Base-by-base conservation (phyloP, 257 asterid genomes). In the Paraleonurus japonicus region DNA sequence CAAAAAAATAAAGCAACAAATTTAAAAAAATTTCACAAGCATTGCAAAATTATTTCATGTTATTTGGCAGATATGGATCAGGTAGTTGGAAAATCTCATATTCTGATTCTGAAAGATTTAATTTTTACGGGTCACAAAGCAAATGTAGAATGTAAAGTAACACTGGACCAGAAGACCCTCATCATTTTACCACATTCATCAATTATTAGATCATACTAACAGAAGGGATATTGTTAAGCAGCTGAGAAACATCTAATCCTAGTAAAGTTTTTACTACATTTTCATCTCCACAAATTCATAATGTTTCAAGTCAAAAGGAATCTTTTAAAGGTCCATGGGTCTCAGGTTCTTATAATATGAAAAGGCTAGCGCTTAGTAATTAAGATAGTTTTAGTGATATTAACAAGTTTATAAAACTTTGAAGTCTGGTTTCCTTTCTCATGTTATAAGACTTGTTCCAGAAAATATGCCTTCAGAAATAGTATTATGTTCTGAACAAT, bases 401-500 rank as follows among this genome's bases (percentile, higher is more conserved):
- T 43, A 43, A 43, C 51, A 13, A 13, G 51, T 43, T 43, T 4
- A 43, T 2, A 13, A 13, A 13, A 41, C 48, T 41, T 41, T 32
- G 37, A 39, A 22, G 37, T 16, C 55, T 41, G 22, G 51, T 51
- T n/a, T n/a, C 68, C 50, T 20, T 41, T 27, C 20, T 60, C 75
- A 63, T 24, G 45, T 23, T 61, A 59, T 23, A 24, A 43, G 8
- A 12, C 41, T 59, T 28, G 60, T 17, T 53, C 27, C 26, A 53
- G 22, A 1, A 64, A 28, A 39, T 17, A 22, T 35, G 54, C 16
- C 39, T 32, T 16, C 20, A 61, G 59, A 60, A 61, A n/a, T 53
- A 45, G 16, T 4, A 78, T 4, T 19, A 54, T 60, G 15, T 61
- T 10, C 65, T 48, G 75, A 70, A 81, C 9, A 54, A 67, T 45